phyloP scores from a whole-genome alignment of 2,329 filamentous ascomycete species.

The Colletotrichum viniferum region DNA sequence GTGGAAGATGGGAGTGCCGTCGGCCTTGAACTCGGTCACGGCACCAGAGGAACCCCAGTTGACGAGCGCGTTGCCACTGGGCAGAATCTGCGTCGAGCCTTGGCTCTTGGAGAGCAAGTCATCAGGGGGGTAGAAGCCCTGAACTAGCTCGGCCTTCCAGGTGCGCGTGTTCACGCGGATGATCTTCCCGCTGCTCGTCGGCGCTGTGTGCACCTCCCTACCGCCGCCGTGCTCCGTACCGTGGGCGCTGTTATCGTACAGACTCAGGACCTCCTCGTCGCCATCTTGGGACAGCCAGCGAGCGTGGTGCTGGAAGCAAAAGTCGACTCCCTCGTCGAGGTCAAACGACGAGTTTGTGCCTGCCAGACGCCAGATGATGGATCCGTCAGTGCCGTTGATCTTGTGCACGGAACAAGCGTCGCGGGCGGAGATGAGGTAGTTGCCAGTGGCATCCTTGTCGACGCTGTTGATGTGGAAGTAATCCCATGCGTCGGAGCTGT shows the following conservation, averaged over 20 bases:
- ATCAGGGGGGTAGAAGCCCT: slow-evolving; percentile 53
- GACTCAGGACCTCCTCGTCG: slow-evolving; percentile 49
- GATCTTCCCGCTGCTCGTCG: slow-evolving; percentile 50
- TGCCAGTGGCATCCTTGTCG: slow-evolving; percentile 38
- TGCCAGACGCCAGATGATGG: slow-evolving; percentile 57
- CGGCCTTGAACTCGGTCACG: slow-evolving; percentile 48
- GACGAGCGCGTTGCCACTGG: slow-evolving; percentile 57
- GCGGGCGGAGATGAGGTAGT: slow-evolving; percentile 30
- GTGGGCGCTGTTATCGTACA: slow-evolving; percentile 58
- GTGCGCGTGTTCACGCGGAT: slow-evolving; percentile 49
- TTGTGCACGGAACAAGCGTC: slow-evolving; percentile 46
- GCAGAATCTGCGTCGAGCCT: slow-evolving; percentile 56
- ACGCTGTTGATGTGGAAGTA: slow-evolving; percentile 39
- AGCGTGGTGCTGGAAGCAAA: slow-evolving; percentile 58
- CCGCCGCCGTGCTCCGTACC: slow-evolving; percentile 44
- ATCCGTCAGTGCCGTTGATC: slow-evolving; percentile 50
- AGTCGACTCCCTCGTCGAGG: slow-evolving; percentile 35
- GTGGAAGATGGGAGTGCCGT: slow-evolving; percentile 58
- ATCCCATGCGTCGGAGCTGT: slow-evolving; percentile 41
- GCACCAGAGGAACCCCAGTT: slow-evolving; percentile 60
- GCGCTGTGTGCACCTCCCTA: slow-evolving; percentile 7
- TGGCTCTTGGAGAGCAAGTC: slow-evolving; percentile 52
- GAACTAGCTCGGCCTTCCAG: slow-evolving; percentile 49
- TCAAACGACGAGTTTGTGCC: slow-evolving; percentile 48
- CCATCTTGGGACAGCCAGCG: slow-evolving; percentile 42